These are phyloP conservation scores for Ceriops tagal DNA, from an alignment of 345 rosid genomes.

Conservation along the genomic window DNA sequence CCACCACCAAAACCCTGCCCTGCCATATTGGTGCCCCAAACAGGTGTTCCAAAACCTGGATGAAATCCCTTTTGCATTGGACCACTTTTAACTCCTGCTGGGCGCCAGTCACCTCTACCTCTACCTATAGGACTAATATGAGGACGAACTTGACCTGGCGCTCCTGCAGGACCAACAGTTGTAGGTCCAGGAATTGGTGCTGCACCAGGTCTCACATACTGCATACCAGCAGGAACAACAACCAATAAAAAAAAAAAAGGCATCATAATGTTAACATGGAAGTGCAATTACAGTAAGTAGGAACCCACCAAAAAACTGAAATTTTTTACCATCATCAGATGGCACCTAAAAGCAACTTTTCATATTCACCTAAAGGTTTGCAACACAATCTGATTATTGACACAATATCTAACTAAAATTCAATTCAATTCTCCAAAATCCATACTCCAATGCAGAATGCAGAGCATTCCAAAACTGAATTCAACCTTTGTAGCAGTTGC, in stretches of 20 bases:
- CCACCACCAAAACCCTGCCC: constrained; percentile 80
- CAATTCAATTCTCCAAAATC: too few species aligned
- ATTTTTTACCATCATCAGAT: not conserved
- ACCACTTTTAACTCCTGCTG: constrained; percentile 61
- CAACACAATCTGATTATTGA: not conserved
- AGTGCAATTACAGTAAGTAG: constrained; percentile 17
- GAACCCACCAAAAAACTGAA: constrained; percentile 14
- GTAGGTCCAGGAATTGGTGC: constrained; percentile 68
- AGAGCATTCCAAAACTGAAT: too few species aligned
- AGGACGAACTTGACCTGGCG: constrained; percentile 78
- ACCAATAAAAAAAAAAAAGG: constrained; percentile 2
- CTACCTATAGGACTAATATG: constrained; percentile 63
- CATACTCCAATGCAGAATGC: too few species aligned
- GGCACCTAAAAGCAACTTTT: not conserved
- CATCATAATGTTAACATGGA: constrained; percentile 12
- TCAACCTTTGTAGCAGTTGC: too few species aligned
- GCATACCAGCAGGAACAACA: constrained; percentile 35
- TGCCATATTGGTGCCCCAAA: constrained; percentile 54
- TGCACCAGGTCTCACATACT: constrained; percentile 99
- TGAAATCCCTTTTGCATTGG: constrained; percentile 76
- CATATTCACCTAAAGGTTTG: not conserved
- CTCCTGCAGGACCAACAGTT: constrained; percentile 47
- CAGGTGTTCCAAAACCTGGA: constrained; percentile 53
- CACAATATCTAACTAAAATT: too few species aligned
- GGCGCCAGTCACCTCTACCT: constrained; percentile 97